A percentile compares a stretch with the other conserved stretches of the same genome.
Evolutionary conservation across 140 eudicot species (phyloP).

Genomic region (Stevia rebaudiana): DNA sequence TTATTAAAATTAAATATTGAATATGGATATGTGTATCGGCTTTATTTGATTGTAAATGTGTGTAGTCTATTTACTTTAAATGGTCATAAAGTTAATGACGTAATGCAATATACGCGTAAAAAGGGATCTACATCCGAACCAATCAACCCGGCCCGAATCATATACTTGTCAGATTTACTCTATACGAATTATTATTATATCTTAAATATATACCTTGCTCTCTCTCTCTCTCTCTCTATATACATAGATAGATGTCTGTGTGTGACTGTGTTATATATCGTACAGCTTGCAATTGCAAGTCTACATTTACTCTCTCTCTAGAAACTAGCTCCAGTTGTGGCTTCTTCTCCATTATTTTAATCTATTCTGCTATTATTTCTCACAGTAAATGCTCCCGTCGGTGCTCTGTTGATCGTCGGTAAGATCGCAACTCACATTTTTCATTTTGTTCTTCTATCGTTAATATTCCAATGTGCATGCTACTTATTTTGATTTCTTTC

Average conservation of each 20-base stretch:
- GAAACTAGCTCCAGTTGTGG: constrained; percentile 18
- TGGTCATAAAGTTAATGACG: background rate
- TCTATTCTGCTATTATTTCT: constrained; percentile 4
- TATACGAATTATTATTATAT: constrained; percentile 1
- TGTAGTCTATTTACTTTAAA: background rate
- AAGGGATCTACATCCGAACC: background rate
- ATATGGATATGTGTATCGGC: background rate
- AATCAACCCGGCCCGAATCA: constrained; percentile 27
- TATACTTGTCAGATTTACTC: constrained; percentile 26
- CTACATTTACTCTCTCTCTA: constrained; percentile 28
- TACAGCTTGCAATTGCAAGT: constrained; percentile 29
- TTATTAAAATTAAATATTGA: too few species aligned
- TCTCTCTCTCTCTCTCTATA: background rate
- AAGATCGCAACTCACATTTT: constrained; percentile 21
- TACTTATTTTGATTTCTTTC: constrained; percentile 7
- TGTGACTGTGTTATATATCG: constrained; percentile 20
- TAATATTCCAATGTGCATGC: constrained; percentile 22
- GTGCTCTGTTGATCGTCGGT: constrained; percentile 28
- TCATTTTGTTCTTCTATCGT: background rate
- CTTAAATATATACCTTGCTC: too few species aligned
- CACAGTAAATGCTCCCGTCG: constrained; percentile 21
- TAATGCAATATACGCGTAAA: constrained; percentile 11
- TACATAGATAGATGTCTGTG: constrained; percentile 4
- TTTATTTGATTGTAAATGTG: background rate
- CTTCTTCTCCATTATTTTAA: constrained; percentile 20